Evolutionary conservation across 768 basidiomycete species (phyloP).

Genomic region (Hypholoma sublateritium): DNA sequence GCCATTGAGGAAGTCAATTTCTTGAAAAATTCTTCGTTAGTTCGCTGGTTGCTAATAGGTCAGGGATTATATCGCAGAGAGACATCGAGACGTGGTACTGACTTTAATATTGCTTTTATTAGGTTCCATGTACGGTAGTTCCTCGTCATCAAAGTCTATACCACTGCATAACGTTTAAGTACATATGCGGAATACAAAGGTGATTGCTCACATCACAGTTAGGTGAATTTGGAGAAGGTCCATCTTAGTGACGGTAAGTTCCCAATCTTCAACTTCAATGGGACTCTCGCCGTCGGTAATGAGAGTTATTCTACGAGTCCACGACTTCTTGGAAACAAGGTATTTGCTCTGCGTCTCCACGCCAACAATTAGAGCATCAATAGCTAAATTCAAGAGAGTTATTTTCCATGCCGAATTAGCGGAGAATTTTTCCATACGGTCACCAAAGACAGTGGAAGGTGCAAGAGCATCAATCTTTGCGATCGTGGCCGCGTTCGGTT

Average conservation of each 20-base stretch:
- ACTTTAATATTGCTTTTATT: conserved; percentile 79
- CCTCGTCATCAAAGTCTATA: conserved; percentile 82
- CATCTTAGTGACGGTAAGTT: conserved; percentile 65
- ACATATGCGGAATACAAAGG: not conserved
- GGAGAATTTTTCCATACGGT: conserved; percentile 48
- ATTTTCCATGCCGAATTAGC: not conserved
- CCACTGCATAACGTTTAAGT: conserved; percentile 50
- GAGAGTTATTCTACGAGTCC: conserved; percentile 82
- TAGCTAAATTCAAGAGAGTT: conserved; percentile 44
- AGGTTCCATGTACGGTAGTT: conserved; percentile 59
- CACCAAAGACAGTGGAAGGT: conserved; percentile 58
- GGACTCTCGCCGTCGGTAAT: conserved; percentile 84
- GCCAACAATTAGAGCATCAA: conserved; percentile 86
- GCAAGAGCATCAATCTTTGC: conserved; percentile 60
- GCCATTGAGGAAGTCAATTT: conserved; percentile 17
- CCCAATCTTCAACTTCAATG: conserved; percentile 76
- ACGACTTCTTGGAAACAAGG: conserved; percentile 70
- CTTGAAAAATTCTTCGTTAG: conserved; percentile 75
- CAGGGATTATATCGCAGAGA: not conserved
- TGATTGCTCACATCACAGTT: conserved; percentile 64
- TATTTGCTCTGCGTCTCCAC: conserved; percentile 75
- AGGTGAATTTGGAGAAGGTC: conserved; percentile 54
- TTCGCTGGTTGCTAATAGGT: conserved; percentile 39
- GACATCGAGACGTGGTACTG: no score
- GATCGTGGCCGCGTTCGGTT: conserved; percentile 66